Base-by-base conservation (phyloP, 108 stramenopile genomes). In the Licmophora abbreviata region DNA sequence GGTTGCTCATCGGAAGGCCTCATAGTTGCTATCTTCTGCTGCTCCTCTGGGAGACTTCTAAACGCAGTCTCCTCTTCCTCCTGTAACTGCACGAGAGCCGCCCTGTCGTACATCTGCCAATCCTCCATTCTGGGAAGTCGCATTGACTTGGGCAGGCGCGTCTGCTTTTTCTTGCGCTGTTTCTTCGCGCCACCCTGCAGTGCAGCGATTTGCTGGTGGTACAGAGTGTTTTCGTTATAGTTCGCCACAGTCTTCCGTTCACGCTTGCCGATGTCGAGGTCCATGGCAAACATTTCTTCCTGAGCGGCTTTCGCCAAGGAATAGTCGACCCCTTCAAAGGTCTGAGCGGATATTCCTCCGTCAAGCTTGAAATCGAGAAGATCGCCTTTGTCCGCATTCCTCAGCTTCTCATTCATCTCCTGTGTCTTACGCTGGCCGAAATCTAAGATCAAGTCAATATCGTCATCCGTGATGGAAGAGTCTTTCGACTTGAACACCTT, bases 261-360 rank as follows among this genome's bases (percentile, higher is more conserved):
- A 27, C 94, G 83, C 52, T 95, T 95, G 24, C 96, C 96, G 30
- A 94, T 71, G 59, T 94, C 95, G 20, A 94, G 59, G n/a, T n/a
- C n/a, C 35, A 94, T 92, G 21, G 76, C 72, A 28, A 96, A 49
- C 37, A 88, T 69, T 31, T 82, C 81, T 14, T 69, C 66, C 50
- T 72, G 70, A 22, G 68, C 66, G 0, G 79, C 79, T 12, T 52
- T 51, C 1, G 68, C 77, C 27, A 73, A 44, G 58, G 82, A 82
- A 74, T 96, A 97, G 66, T 97, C 96, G 21, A 94, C 84, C 40
- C 97, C 98, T 64, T 99, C 98, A 60, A 95, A 97, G 6, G 85
- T 88, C 63, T 95, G 95, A 48, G 87, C 66, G 1, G 65, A 69
- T 22, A 82, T 68, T 29, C 76, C 76, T 0, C 93, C 95, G 54